Evolutionary conservation across 176 grass and related monocot species (phyloP), one percentile per base, ranked within the genome.

Genomic region (Pontederia crassipes): DNA sequence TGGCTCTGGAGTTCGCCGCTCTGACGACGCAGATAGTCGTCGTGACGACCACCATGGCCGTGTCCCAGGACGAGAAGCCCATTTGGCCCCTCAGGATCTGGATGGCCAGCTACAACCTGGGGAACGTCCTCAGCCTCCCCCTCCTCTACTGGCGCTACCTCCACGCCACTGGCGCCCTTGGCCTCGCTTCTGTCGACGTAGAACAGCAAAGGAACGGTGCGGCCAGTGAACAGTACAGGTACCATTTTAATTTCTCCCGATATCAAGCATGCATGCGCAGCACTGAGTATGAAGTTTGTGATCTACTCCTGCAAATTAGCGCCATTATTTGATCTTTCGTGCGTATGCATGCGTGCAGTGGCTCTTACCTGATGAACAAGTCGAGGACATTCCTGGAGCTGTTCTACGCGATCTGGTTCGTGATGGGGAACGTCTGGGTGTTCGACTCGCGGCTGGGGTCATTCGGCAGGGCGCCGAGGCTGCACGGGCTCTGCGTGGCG

Each of bases 401-500:
- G 16, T 98, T 98, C 71, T 92, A 85, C 48, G 93, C 93, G 48
- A 83, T 91, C 59, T 92, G 93, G 93, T 98, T 98, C 71, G 93
- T 98, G 72, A 92, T 98, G 93, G 93, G 87, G 16, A 98, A 98
- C 64, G 93, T 98, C 47, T 98, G 93, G 93, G 82, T 92, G 67
- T 98, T 98, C 70, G 93, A 98, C 74, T 78, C 87, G 28, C 84
- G 93, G 49, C 67, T 85, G 6, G 68, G 81, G 16, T 80, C 93
- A 55, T 92, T 92, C 57, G 66, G 83, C 74, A 67, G 80, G 14
- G 83, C 93, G 12, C 93, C 87, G 35, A 83, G 72, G 72, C 68
- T 98, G 63, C 83, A 98, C 27, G 74, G 74, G 45, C 87, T 98
- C 65, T 92, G 87, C 79, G 67, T 92, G 54, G 64, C 69, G 14